These are phyloP conservation scores for Cyberlindnera euphorbiae DNA, from an alignment of 805 yeast species.

Conservation along the genomic window DNA sequence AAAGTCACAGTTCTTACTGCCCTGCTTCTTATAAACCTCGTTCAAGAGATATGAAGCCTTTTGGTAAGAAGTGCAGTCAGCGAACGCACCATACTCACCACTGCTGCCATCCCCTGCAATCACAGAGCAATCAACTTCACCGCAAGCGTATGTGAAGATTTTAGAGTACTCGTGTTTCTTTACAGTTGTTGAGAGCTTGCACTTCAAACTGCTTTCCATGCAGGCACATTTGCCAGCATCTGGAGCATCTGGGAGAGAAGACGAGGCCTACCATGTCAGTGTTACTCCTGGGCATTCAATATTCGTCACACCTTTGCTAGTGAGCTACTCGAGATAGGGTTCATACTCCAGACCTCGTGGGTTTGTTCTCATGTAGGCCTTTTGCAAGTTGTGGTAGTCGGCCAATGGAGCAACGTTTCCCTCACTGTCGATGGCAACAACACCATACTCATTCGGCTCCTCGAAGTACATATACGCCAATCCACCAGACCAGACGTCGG, in stretches of 20 bases:
- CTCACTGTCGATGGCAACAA: constrained; percentile 43
- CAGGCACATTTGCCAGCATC: constrained; percentile 57
- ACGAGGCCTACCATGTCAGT: constrained; percentile 56
- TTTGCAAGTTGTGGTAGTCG: constrained; percentile 54
- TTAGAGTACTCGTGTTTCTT: constrained; percentile 45
- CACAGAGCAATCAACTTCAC: constrained; percentile 51
- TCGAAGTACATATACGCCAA: constrained; percentile 80
- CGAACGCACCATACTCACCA: constrained; percentile 62
- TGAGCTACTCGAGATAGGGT: constrained; percentile 15
- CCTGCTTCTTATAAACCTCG: constrained; percentile 48
- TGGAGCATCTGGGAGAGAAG: constrained; percentile 65
- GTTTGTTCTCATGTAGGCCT: constrained; percentile 43
- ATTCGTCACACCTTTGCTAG: constrained; percentile 19
- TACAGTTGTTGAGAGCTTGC: constrained; percentile 49
- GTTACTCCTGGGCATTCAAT: no score
- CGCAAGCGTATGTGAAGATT: constrained; percentile 56
- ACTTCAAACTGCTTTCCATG: constrained; percentile 45
- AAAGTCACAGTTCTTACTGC: constrained; percentile 32
- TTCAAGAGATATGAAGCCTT: constrained; percentile 60
- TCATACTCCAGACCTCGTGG: constrained; percentile 39
- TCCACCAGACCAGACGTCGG: constrained; percentile 82
- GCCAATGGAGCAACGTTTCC: constrained; percentile 46
- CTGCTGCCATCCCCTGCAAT: constrained; percentile 51
- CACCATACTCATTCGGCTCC: constrained; percentile 71
- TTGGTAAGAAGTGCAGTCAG: constrained; percentile 62